Evolutionary conservation across 2,329 filamentous ascomycete species (phyloP).

Genomic region (Phoma herbarum): DNA sequence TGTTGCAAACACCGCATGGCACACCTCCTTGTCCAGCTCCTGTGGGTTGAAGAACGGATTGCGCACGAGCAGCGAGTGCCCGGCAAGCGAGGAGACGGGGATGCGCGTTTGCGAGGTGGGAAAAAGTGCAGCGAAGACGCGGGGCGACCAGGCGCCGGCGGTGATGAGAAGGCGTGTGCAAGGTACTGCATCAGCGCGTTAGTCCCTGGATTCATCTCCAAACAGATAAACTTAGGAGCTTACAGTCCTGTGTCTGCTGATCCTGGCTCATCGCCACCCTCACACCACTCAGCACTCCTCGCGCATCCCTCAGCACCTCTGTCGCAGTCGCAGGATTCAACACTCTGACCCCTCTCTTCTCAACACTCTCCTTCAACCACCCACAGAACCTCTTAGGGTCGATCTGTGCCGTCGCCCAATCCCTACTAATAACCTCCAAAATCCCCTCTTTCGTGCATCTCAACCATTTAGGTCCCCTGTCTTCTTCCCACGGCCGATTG

Average conservation of each 20-base stretch:
- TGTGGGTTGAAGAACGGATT: conserved; percentile 62
- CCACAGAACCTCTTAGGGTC: conserved; percentile 73
- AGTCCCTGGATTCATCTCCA: conserved; percentile 10
- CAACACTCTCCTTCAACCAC: conserved; percentile 68
- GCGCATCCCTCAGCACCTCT: conserved; percentile 61
- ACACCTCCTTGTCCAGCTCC: conserved; percentile 58
- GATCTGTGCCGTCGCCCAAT: conserved; percentile 71
- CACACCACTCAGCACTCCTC: conserved; percentile 62
- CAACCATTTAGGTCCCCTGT: conserved; percentile 65
- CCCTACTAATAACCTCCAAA: conserved; percentile 68
- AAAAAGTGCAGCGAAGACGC: conserved; percentile 72
- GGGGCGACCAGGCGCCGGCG: conserved; percentile 75
- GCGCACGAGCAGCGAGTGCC: conserved; percentile 74
- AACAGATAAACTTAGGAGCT: conserved; percentile 31
- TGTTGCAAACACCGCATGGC: conserved; percentile 75
- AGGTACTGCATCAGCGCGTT: conserved; percentile 56
- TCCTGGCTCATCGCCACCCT: conserved; percentile 35
- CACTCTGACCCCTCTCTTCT: conserved; percentile 69
- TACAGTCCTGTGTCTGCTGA: conserved; percentile 59
- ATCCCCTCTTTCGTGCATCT: conserved; percentile 62
- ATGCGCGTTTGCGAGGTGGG: conserved; percentile 62
- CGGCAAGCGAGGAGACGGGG: conserved; percentile 70
- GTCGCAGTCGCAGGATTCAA: conserved; percentile 70
- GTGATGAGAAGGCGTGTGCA: conserved; percentile 73
- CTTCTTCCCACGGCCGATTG: conserved; percentile 39